Evolutionary conservation across 495 filamentous ascomycete genomes (phyloP).

Genomic region (Aspergillus baeticus): DNA sequence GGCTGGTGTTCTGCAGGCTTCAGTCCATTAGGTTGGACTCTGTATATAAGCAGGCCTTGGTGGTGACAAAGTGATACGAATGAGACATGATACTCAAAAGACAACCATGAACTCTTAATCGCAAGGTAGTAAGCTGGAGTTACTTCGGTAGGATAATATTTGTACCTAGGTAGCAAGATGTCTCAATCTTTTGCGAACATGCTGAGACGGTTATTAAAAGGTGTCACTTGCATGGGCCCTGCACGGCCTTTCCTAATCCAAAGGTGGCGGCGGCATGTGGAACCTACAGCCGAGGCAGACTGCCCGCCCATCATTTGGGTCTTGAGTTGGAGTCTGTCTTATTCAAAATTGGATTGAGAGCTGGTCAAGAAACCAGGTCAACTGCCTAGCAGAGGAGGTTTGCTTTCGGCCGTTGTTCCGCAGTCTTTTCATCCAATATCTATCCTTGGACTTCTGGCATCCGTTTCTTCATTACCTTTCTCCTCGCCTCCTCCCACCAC

Average conservation of each 20-base stretch:
- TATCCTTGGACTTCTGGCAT: constrained; percentile 15
- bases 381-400: neutral
- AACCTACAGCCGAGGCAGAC: constrained; percentile 9
- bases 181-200: too few species aligned
- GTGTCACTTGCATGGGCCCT: too few species aligned
- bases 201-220: too few species aligned
- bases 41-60: constrained; percentile 41
- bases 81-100: neutral
- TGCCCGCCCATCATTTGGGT: neutral
- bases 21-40: constrained; percentile 19
- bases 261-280: constrained; percentile 3
- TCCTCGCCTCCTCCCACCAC: constrained; percentile 11
- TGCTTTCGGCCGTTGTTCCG: neutral
- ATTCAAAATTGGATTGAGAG: neutral
- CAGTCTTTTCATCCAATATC: constrained; percentile 2
- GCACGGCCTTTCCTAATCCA: constrained; percentile 1
- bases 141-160: too few species aligned
- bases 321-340: neutral
- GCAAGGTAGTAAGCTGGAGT: neutral
- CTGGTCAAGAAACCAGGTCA: neutral
- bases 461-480: constrained; percentile 10
- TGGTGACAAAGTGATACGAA: constrained; percentile 11
- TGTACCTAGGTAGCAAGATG: too few species aligned
- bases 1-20: constrained; percentile 32
- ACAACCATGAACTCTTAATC: neutral